Evolutionary conservation across 306 rosid genomes (phyloP).

Genomic region (apple (Malus domestica)): ASM211411v1 NC_041797.1:18940001-18940500

Average conservation of each 20-base stretch:
- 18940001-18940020: neutral
- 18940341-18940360: neutral
- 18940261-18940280: neutral
- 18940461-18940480: conserved; percentile 62
- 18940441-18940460: conserved; percentile 61
- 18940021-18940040: neutral
- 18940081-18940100: neutral
- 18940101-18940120: neutral
- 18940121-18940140: neutral
- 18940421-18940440: conserved; percentile 4
- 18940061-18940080: neutral
- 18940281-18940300: neutral
- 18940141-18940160: neutral
- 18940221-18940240: neutral
- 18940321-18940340: neutral
- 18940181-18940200: neutral
- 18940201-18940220: neutral
- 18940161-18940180: neutral
- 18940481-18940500: conserved; percentile 86
- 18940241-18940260: neutral
- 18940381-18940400: neutral
- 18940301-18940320: neutral
- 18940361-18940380: neutral
- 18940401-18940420: conserved; percentile 5
- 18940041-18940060: neutral